Base-by-base conservation (phyloP, 441 rosid species). In the Brassica balearica region DNA sequence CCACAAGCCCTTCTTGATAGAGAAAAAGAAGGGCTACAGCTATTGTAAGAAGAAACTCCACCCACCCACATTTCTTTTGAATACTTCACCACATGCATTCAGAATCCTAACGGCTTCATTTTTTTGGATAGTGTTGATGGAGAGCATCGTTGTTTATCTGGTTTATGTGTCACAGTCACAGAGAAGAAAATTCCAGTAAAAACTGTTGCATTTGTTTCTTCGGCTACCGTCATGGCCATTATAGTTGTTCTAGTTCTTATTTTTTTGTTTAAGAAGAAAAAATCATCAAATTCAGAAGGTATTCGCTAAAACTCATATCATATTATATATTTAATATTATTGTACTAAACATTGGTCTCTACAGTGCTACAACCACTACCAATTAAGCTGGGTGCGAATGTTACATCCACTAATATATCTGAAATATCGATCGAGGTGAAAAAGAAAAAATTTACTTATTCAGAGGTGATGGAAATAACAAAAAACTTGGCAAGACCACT, bases 401-500 rank as follows among this genome's bases (percentile, higher is more conserved):
- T 29, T 12, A 27, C 67, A n/a, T 27, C 67, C 14, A 51, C 43
- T 17, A 11, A 20, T 19, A 36, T 7, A 3, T 34, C 73, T 1
- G 68, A 19, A 0, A 8, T 25, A 27, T 60, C 61, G 1, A 68
- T 75, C 0, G 53, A 68, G 68, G 43, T 29, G 2, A 29, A 46
- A 27, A 17, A 1, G 8, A 68, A 0, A 75, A 53, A 17, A 3
- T 75, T 59, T n/a, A 75, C 23, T 29, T 19, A 75, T 2, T 0
- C 61, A 68, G 79, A 75, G 6, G 73, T 75, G 2, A 5, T 43
- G 38, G 0, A 68, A 36, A 80, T 85, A 7, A 85, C 87, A 14
- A 80, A 69, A 1, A 85, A 82, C 38, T 82, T 82, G 8, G 20
- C 70, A 72, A 73, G 17, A 41, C 15, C 78, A 3, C 27, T 78